phyloP scores from a whole-genome alignment of 192 early-diverging fungal species.

The Rhizoclosmatium globosum region DNA sequence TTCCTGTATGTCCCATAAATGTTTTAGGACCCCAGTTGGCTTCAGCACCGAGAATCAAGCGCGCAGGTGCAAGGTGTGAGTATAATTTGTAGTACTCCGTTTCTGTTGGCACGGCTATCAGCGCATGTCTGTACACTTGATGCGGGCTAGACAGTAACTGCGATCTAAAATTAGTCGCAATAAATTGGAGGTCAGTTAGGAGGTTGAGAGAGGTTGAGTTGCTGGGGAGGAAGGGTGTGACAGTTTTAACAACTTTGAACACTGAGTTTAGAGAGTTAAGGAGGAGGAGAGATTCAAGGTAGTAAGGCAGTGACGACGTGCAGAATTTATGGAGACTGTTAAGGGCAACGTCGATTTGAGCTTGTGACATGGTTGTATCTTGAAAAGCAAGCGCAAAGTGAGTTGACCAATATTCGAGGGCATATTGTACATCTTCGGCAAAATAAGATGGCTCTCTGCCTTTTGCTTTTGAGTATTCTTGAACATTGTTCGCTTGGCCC shows the following conservation, averaged over 20 bases:
- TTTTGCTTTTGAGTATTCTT: conserved; percentile 1
- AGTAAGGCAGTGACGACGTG: not conserved
- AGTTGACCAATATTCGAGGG: not conserved
- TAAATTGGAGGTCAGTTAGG: not conserved
- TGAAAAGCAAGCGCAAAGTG: conserved; percentile 6
- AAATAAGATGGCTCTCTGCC: not conserved
- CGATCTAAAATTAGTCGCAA: not conserved
- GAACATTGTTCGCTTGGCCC: not conserved
- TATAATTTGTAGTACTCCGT: not conserved
- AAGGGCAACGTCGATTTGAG: not conserved
- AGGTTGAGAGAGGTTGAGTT: not conserved
- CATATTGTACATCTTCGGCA: not conserved
- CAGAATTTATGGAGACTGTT: not conserved
- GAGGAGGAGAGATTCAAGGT: not conserved
- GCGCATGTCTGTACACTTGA: conserved; percentile 1
- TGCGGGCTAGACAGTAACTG: conserved; percentile 5
- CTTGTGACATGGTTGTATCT: not conserved
- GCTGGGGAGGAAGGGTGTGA: not conserved
- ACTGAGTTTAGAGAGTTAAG: not conserved
- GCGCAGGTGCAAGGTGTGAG: too few relatives aligned
- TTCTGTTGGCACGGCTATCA: not conserved
- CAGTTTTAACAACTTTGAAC: not conserved
- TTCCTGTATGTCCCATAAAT: not conserved
- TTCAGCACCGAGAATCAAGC: too few relatives aligned
- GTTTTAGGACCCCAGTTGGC: not conserved